Base-by-base conservation (phyloP, 2,329 filamentous ascomycete genomes). In the Rasamsonia emersonii region DNA sequence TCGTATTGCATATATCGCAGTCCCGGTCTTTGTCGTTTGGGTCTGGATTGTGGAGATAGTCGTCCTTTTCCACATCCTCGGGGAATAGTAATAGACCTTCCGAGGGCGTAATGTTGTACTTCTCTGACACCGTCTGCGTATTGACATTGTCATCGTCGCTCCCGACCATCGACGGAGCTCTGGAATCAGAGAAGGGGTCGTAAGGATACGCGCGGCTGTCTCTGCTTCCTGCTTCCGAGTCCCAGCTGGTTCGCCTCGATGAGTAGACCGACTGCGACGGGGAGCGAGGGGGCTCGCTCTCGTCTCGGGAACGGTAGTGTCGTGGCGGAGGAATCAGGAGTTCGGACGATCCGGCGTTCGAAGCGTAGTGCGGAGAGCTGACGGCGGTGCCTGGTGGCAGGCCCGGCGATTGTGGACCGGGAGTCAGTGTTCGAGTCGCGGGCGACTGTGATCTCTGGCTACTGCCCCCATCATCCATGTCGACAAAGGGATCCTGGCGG, bases 41-140 rank as follows among this genome's bases (percentile, higher is more conserved):
- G 46, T 79, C 77, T 1, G 79, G 79, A 45, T 82, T 82, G 50
- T 84, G 79, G 40, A 84, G 49, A 41, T 73, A 79, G 48, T 84
- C 79, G 49, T 84, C 79, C 46, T 81, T 81, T 52, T 84, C 79
- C 14, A 82, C 73, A 48, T 83, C 79, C 51, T 82, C 77, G 1
- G 79, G 79, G 44, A 78, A 83, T 13, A 83, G 58, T 24, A 84
- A 52, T 32, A 83, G 57, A 4, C 77, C 77, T 9, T 77, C 73
- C 3, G 75, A 78, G 1, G 79, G 78, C 51, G 74, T 65, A 32
- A 84, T 82, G 49, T 81, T 82, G 55, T 79, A 83, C 54, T 83
- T 83, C 48, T 82, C 76, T 10, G 76, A 75, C 3, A 83, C 79
- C 1, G 79, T 82, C 58, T 83, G 78, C 0, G 78, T 83, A 47